phyloP scores from a whole-genome alignment of 306 rosid genomes.

The Ormosia semicastrata region DNA sequence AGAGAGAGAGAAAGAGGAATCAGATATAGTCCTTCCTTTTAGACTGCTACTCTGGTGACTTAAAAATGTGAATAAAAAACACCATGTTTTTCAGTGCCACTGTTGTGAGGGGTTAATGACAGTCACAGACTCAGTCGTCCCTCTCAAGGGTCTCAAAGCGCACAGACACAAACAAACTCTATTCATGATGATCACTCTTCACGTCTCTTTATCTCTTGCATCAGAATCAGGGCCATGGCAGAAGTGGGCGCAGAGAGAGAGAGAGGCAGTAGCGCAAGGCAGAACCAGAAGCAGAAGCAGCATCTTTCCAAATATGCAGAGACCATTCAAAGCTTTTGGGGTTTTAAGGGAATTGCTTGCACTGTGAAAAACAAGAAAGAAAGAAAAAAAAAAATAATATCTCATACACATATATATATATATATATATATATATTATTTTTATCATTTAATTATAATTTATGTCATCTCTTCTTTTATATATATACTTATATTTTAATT shows the following conservation, averaged over 20 bases:
- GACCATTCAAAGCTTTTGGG: slow-evolving; percentile 61
- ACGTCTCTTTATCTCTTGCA: slow-evolving; percentile 24
- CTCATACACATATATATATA: too few species aligned
- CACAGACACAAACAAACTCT: slow-evolving; percentile 62
- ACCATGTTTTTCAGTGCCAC: slow-evolving; percentile 95
- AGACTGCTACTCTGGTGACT: slow-evolving; percentile 35
- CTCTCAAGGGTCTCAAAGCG: slow-evolving; percentile 46
- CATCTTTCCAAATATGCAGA: slow-evolving; percentile 70
- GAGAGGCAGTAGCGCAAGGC: background rate
- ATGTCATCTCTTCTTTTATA: too few species aligned
- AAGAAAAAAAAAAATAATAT: too few species aligned
- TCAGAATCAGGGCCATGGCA: slow-evolving; percentile 69
- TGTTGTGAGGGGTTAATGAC: slow-evolving; percentile 58
- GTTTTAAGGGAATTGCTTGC: slow-evolving; percentile 11
- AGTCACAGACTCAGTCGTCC: slow-evolving; percentile 62
- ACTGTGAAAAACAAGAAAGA: background rate
- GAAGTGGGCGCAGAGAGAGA: slow-evolving; percentile 43
- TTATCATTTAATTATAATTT: too few species aligned
- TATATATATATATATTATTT: too few species aligned
- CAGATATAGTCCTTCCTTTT: slow-evolving; percentile 15
- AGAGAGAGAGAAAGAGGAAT: slow-evolving; percentile 13
- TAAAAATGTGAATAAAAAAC: slow-evolving; percentile 56
- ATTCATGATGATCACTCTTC: slow-evolving; percentile 40
- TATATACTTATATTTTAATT: too few species aligned
- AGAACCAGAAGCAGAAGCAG: slow-evolving; percentile 39